Percentiles rank a stretch among this genome's conserved stretches.
These are phyloP conservation scores for Ophiostoma pallidulum DNA, from an alignment of 2,329 filamentous ascomycete species.

Conservation along the genomic window DNA sequence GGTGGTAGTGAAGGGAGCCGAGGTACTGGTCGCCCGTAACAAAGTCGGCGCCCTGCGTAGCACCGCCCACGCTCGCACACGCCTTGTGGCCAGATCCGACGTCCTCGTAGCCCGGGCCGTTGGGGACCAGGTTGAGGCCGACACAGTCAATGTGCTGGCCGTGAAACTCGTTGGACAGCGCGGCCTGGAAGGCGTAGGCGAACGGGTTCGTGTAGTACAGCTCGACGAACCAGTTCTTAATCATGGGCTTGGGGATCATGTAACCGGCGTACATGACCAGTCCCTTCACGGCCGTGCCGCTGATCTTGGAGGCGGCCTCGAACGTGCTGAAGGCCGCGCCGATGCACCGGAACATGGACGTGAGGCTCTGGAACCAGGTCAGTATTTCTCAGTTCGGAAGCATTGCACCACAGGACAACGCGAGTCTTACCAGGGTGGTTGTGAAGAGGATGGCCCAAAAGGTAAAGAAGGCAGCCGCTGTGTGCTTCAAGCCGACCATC, in stretches of 20 bases:
- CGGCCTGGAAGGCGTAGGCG: conserved; percentile 54
- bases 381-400: too few relatives aligned
- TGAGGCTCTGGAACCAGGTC: conserved; percentile 43
- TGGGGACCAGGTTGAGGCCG: conserved; percentile 40
- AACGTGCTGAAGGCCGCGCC: conserved; percentile 51
- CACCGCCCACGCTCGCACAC: conserved; percentile 49
- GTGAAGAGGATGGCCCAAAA: conserved; percentile 46
- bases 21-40: conserved; percentile 41
- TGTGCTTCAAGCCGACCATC: conserved; percentile 60
- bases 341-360: conserved; percentile 51
- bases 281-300: conserved; percentile 48
- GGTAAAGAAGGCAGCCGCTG: conserved; percentile 58
- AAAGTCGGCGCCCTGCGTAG: conserved; percentile 34
- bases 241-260: conserved; percentile 56
- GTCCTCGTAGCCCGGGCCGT: conserved; percentile 37
- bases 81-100: conserved; percentile 29
- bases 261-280: conserved; percentile 62
- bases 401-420: too few relatives aligned
- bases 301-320: conserved; percentile 52
- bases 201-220: conserved; percentile 57
- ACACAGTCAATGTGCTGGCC: conserved; percentile 42
- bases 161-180: conserved; percentile 46
- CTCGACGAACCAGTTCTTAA: conserved; percentile 57
- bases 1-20: conserved; percentile 40
- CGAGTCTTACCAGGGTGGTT: conserved; percentile 42